Base-by-base conservation (phyloP, 2,329 filamentous ascomycete species). In the Colletotrichum sp. region DNA sequence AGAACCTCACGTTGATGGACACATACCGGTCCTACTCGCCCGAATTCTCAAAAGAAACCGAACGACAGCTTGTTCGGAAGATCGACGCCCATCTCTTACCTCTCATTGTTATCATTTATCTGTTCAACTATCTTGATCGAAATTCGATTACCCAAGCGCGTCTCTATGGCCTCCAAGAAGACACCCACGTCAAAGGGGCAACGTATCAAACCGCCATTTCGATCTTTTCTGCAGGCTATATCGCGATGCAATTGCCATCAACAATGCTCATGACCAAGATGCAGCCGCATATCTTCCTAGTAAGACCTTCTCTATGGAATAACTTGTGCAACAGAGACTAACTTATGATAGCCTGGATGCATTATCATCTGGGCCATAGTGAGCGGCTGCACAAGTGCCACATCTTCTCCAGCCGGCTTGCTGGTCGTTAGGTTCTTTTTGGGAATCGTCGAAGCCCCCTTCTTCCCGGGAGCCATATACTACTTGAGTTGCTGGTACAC, bases 401-500 rank as follows among this genome's bases (percentile, higher is more conserved):
- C 74, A 1, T 65, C 36, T 7, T 79, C 60, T 6, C 79, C 72
- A 28, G 49, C 44, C 3, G 62, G 69, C 15, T 32, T 79, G 2
- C 36, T 79, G 4, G 76, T 55, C 7, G 68, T 80, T 6, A 76
- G 79, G 5, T 80, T 80, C 71, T 84, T 90, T 72, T 70, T 81
- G 2, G 80, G 80, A 4, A 72, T 81, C 4, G 79, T 77, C 1
- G 80, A 81, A 16, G 80, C 80, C 0, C 80, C 80, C 1, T 77
- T 81, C 62, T 80, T 80, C 52, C 78, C 72, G 6, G 87, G 86
- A 0, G 83, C 83, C 1, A 79, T 88, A 6, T 94, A 92, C 84
- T 93, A 91, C 78, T 86, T 94, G 26, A 87, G 85, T 70, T 88
- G 87, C 68, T 95, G 93, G 93, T 95, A 95, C 80, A 94, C 92